phyloP scores from a whole-genome alignment of 2,329 filamentous ascomycete species.

The Alternaria solani region DNA sequence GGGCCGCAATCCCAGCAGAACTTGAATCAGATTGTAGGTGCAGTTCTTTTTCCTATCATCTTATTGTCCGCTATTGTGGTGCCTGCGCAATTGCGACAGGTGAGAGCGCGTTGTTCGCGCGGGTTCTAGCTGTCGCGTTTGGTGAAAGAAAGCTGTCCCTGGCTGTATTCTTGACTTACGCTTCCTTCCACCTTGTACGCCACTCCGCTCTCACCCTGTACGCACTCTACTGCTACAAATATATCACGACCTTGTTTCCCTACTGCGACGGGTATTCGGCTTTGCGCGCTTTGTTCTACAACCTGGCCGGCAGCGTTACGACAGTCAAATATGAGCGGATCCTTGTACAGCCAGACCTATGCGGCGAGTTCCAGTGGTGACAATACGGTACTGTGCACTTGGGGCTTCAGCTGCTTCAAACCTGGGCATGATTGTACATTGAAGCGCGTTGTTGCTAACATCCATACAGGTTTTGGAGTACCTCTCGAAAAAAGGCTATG shows the following conservation, averaged over 20 bases:
- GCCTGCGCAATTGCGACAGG: neutral
- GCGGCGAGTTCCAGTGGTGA: neutral
- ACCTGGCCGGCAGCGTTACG: neutral
- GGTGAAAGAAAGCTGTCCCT: constrained; percentile 3
- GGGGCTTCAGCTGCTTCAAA: neutral
- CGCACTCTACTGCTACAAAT: neutral
- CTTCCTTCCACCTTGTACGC: neutral
- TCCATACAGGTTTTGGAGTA: constrained; percentile 82
- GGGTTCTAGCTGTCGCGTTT: constrained; percentile 1
- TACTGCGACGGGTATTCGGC: neutral
- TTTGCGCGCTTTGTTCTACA: neutral
- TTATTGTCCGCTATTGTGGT: neutral
- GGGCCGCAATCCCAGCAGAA: constrained; percentile 81
- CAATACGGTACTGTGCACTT: neutral
- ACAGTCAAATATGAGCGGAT: neutral
- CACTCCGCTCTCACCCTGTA: neutral
- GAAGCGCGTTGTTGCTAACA: constrained; percentile 11
- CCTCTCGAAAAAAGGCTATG: constrained; percentile 93
- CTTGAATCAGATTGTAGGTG: constrained; percentile 91
- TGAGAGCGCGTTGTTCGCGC: neutral
- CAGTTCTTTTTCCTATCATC: neutral
- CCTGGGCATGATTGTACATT: neutral
- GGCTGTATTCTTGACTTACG: neutral
- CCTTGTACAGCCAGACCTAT: neutral
- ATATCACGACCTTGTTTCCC: neutral